A percentile compares a stretch with the other conserved stretches of the same genome.
Conservation (phyloP, 2,329 filamentous ascomycete genomes). For the Thielaviopsis ethacetica region DNA sequence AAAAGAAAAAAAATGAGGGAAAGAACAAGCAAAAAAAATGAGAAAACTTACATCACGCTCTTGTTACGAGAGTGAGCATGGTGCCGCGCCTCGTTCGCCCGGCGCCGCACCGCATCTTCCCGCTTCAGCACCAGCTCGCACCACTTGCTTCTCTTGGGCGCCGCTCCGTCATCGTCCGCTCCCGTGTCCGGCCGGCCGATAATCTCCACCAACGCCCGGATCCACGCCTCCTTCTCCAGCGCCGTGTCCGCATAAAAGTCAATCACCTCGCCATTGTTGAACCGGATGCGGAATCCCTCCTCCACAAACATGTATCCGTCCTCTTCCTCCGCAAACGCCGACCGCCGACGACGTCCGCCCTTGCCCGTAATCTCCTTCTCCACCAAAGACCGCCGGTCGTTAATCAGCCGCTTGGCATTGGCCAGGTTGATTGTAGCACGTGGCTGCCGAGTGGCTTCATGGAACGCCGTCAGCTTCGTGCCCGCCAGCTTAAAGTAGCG, state of each 20-base stretch:
- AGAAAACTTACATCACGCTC: conserved; percentile 31
- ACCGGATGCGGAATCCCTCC: conserved; percentile 95
- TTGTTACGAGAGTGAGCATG: conserved; percentile 38
- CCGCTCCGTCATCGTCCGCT: conserved; percentile 27
- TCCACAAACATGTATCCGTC: conserved; percentile 99
- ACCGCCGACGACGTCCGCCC: conserved; percentile 68
- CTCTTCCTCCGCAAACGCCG: conserved; percentile 93
- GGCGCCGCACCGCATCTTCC: conserved; percentile 41
- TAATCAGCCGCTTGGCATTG: conserved; percentile 84
- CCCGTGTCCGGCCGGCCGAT: conserved; percentile 36
- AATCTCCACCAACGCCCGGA: conserved; percentile 67
- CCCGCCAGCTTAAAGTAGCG: conserved; percentile 92
- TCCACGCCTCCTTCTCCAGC: conserved; percentile 84
- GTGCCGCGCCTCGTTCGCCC: conserved; percentile 31
- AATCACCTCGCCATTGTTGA: conserved; percentile 95
- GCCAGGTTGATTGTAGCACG: conserved; percentile 92
- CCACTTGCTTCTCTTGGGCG: conserved; percentile 41
- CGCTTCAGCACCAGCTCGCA: conserved; percentile 50
- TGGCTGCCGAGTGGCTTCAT: conserved; percentile 87
- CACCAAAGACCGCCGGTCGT: conserved; percentile 70
- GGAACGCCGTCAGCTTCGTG: conserved; percentile 83
- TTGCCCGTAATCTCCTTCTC: conserved; percentile 69
- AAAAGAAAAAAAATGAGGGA: neutral
- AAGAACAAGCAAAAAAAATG: neutral
- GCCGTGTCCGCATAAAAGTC: conserved; percentile 93